These are phyloP conservation scores for Schizonepeta tenuifolia DNA, from an alignment of 257 asterid species.

Conservation along the genomic window DNA sequence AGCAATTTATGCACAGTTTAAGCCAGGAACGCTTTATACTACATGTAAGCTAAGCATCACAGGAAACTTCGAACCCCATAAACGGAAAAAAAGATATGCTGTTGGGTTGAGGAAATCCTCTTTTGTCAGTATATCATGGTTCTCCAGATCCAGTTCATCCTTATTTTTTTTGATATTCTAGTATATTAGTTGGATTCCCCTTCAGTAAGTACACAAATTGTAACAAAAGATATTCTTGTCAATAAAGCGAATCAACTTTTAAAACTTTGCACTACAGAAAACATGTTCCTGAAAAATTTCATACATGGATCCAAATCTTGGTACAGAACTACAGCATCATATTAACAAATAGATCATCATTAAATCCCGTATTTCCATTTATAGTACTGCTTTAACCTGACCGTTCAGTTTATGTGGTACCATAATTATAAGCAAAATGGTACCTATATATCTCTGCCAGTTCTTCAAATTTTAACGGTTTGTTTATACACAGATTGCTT, in stretches of 20 bases:
- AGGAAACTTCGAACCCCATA: conserved; percentile 14
- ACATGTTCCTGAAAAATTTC: neutral
- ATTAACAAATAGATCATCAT: conserved; percentile 4
- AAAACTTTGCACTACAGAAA: neutral
- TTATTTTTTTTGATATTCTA: neutral
- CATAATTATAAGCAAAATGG: neutral
- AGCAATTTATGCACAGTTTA: neutral
- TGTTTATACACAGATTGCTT: conserved; percentile 12
- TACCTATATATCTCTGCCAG: neutral
- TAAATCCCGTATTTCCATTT: neutral
- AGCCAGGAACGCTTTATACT: neutral
- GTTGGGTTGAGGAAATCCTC: neutral
- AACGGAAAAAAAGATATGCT: neutral
- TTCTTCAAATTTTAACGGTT: neutral
- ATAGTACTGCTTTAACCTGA: neutral
- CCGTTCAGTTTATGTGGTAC: neutral
- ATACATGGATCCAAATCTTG: neutral
- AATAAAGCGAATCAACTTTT: neutral
- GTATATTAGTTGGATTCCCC: neutral
- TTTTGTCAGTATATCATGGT: conserved; percentile 12
- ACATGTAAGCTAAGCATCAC: conserved; percentile 14
- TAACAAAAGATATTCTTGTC: neutral
- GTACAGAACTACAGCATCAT: neutral
- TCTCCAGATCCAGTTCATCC: neutral
- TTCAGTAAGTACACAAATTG: neutral